Conservation (phyloP, 2,329 filamentous ascomycete species). For the Colletotrichum paranaense region DNA sequence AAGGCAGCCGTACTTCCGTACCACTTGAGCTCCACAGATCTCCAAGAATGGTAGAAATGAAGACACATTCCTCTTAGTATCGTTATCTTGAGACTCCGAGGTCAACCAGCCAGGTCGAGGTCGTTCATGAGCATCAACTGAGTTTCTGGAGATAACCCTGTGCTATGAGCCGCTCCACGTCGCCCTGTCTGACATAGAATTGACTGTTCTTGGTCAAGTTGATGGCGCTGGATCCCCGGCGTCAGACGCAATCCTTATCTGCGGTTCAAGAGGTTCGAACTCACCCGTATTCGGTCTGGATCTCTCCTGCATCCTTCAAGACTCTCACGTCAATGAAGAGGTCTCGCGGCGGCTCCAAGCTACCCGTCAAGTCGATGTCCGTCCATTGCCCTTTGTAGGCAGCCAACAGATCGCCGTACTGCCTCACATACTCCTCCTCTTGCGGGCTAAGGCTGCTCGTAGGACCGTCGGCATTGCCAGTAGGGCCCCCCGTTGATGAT, state of each 20-base stretch:
- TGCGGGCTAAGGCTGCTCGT: constrained; percentile 90
- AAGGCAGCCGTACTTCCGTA: constrained; percentile 1
- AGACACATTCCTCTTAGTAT: constrained; percentile 9
- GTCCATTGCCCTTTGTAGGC: constrained; percentile 99
- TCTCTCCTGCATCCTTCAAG: constrained; percentile 95
- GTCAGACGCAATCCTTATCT: constrained; percentile 28
- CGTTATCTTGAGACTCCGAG: background rate
- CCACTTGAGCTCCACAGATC: background rate
- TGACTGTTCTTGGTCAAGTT: constrained; percentile 98
- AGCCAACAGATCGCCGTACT: constrained; percentile 92
- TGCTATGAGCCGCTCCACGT: constrained; percentile 93
- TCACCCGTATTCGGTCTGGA: constrained; percentile 98
- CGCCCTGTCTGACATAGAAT: constrained; percentile 94
- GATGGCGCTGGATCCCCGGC: constrained; percentile 73
- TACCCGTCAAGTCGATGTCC: constrained; percentile 94
- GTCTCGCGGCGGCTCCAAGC: constrained; percentile 92
- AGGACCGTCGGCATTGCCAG: constrained; percentile 53
- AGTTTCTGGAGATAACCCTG: constrained; percentile 96
- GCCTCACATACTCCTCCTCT: constrained; percentile 94
- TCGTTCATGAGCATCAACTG: constrained; percentile 64
- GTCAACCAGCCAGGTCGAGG: background rate
- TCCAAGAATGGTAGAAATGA: constrained; percentile 12
- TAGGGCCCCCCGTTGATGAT: constrained; percentile 46
- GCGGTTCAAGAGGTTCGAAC: constrained; percentile 45
- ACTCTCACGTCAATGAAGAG: constrained; percentile 97